Evolutionary conservation across 2,329 filamentous ascomycete genomes (phyloP).

Genomic region (Exophiala bonariae): DNA sequence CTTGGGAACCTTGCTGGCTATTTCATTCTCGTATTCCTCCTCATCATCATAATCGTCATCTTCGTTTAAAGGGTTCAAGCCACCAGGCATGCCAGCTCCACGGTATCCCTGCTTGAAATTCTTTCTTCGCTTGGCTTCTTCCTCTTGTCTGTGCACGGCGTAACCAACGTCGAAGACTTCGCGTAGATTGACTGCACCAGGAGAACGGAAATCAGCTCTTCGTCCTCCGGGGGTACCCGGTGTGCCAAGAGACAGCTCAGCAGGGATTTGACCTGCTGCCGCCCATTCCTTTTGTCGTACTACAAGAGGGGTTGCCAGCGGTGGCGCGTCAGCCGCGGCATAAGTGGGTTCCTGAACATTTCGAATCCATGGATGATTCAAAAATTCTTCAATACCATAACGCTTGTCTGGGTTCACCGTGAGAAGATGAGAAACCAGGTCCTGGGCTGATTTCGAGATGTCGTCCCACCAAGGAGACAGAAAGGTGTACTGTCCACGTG

Average conservation of each 20-base stretch:
- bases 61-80: conserved; percentile 67
- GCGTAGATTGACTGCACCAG: conserved; percentile 89
- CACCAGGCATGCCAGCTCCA: conserved; percentile 53
- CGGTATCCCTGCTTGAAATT: conserved; percentile 73
- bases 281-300: conserved; percentile 58
- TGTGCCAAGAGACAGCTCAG: conserved; percentile 50
- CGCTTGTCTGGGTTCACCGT: conserved; percentile 94
- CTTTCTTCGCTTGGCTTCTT: conserved; percentile 89
- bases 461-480: conserved; percentile 99
- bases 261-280: conserved; percentile 56
- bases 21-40: conserved; percentile 53
- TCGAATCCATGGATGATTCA: conserved; percentile 91
- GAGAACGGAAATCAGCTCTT: conserved; percentile 89
- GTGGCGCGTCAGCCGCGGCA: conserved; percentile 68
- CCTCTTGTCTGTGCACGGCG: conserved; percentile 92
- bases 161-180: conserved; percentile 99
- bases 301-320: conserved; percentile 66
- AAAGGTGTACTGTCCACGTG: conserved; percentile 94
- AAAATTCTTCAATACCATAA: conserved; percentile 88
- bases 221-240: conserved; percentile 52
- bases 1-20: conserved; percentile 67
- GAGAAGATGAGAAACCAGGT: conserved; percentile 87
- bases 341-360: conserved; percentile 67
- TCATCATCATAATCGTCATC: conserved; percentile 66
- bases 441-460: conserved; percentile 91